Evolutionary conservation across 768 basidiomycete genomes (phyloP).

Genomic region (Leucogyrophana mollusca): DNA sequence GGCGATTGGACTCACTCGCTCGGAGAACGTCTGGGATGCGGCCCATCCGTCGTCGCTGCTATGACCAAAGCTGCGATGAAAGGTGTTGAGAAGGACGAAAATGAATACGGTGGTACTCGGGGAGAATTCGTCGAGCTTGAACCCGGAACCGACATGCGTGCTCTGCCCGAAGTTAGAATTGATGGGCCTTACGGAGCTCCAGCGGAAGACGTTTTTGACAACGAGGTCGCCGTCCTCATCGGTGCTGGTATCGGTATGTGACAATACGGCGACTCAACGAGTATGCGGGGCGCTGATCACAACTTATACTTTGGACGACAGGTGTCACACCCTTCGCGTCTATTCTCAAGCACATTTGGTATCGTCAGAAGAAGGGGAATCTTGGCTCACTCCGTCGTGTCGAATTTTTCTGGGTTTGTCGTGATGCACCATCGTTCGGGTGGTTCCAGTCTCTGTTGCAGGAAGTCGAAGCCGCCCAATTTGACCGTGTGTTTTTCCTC

Average conservation of each 20-base stretch:
- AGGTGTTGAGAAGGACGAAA: slow-evolving; percentile 63
- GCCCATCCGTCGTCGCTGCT: slow-evolving; percentile 70
- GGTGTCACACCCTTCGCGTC: slow-evolving; percentile 94
- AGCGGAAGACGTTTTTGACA: slow-evolving; percentile 85
- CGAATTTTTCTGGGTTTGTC: slow-evolving; percentile 93
- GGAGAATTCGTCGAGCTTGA: slow-evolving; percentile 85
- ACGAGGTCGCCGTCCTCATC: slow-evolving; percentile 86
- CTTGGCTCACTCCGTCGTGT: slow-evolving; percentile 83
- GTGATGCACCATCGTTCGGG: slow-evolving; percentile 95
- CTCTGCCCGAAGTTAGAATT: slow-evolving; percentile 71
- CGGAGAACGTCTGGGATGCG: slow-evolving; percentile 83
- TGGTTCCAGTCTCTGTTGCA: slow-evolving; percentile 93
- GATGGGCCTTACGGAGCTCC: slow-evolving; percentile 95
- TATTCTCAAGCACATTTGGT: slow-evolving; percentile 96
- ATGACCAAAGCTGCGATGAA: slow-evolving; percentile 81
- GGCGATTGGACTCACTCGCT: slow-evolving; percentile 85
- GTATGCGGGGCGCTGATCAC: not conserved
- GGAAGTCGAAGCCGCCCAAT: slow-evolving; percentile 85
- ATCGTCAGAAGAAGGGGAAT: slow-evolving; percentile 76
- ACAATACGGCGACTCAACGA: too few species aligned
- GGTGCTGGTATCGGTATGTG: slow-evolving; percentile 88
- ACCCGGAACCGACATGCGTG: slow-evolving; percentile 39
- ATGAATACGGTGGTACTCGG: slow-evolving; percentile 45
- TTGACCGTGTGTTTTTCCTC: slow-evolving; percentile 65
- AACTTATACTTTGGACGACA: slow-evolving; percentile 19